These are phyloP conservation scores for Dioscorea dumetorum DNA, from an alignment of 106 monocot species.

Conservation along the genomic window DNA sequence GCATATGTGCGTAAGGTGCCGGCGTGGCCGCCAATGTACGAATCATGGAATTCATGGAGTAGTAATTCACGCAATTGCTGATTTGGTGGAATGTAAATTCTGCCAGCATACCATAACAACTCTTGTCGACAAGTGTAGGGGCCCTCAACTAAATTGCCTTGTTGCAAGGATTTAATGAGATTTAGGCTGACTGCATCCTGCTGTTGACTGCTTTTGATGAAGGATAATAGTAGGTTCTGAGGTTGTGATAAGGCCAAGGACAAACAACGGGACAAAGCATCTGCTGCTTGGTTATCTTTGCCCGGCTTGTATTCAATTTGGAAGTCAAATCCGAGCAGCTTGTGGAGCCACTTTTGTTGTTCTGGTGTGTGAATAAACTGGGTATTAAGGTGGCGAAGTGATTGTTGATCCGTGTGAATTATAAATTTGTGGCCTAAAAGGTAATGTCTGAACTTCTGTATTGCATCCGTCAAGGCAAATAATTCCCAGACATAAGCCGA, in stretches of 20 bases:
- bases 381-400: background rate
- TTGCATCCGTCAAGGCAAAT: background rate
- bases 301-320: background rate
- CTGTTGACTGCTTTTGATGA: no score
- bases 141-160: background rate
- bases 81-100: background rate
- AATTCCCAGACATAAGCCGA: conserved; percentile 15
- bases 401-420: conserved; percentile 11
- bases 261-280: background rate
- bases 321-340: conserved; percentile 9
- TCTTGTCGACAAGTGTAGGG: background rate
- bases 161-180: no score
- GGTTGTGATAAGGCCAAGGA: no score
- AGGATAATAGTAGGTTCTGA: no score
- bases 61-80: background rate
- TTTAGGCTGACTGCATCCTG: no score
- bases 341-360: conserved; percentile 3
- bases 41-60: background rate
- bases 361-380: conserved; percentile 8
- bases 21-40: background rate
- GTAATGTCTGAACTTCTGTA: conserved; percentile 6
- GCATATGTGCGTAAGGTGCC: background rate
- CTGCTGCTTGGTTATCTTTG: background rate
- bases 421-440: conserved; percentile 3
- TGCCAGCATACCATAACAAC: background rate